These are phyloP conservation scores for Monosporascus sp. DNA, from an alignment of 2,329 filamentous ascomycete species.

Conservation along the genomic window DNA sequence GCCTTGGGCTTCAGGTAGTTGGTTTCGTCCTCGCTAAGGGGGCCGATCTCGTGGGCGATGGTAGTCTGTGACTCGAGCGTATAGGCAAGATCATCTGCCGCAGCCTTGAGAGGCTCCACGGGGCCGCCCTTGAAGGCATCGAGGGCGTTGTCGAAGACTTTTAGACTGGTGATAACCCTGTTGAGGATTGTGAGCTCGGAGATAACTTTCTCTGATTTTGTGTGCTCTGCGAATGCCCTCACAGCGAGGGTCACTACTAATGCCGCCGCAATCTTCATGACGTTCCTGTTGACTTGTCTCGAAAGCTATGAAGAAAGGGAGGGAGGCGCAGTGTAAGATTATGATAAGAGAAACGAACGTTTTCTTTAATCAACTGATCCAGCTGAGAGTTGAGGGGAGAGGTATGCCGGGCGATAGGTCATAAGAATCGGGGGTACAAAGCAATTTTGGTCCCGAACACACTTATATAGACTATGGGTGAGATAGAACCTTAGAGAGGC, in stretches of 20 bases:
- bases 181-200: background rate
- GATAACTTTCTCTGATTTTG: background rate
- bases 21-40: background rate
- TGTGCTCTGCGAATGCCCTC: background rate
- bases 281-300: background rate
- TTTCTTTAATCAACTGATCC: no score
- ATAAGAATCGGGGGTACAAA: no score
- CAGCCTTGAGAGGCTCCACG: background rate
- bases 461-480: background rate
- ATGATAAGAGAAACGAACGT: background rate
- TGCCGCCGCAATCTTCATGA: background rate
- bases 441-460: background rate
- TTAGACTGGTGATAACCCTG: background rate
- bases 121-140: background rate
- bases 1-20: background rate
- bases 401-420: background rate
- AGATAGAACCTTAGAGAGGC: background rate
- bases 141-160: background rate
- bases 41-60: background rate
- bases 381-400: background rate
- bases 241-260: background rate
- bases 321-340: background rate
- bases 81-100: background rate
- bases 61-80: background rate
- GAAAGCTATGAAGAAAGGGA: background rate